Evolutionary conservation across 2,329 filamentous ascomycete genomes (phyloP), one percentile per base, ranked within the genome.

Genomic region (Alternaria viburni): DNA sequence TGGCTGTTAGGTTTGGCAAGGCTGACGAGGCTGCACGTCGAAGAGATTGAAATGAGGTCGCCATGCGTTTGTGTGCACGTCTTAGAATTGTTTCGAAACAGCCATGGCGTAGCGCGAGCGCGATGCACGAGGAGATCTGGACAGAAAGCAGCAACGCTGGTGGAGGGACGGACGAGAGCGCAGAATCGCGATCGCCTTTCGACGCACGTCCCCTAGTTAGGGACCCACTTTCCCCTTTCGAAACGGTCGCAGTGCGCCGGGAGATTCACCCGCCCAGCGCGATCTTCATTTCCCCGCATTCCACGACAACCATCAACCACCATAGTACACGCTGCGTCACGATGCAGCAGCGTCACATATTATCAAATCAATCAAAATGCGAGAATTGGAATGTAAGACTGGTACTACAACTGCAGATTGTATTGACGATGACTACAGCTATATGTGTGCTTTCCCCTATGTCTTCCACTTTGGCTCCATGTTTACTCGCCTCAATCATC

Each of bases 351-450:
- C 4, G 5, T 0, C 23, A 32, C 17, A 12, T 15, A 23, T 21
- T 23, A 11, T n/a, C 36, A 23, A 12, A n/a, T 12, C 19, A 52
- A 10, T 41, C 12, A n/a, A 25, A 41, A 36, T 5, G 30, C 49
- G 25, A 32, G 21, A 23, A 17, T 41, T 41, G 28, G 8, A 3
- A 36, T 28, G 19, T 15, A 0, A 41, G 28, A 11, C 21, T 52
- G 28, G 30, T 52, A 2, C 4, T 52, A 41, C 30, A 52, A 17
- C 49, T 30, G 30, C 19, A 52, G 12, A 25, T 41, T 52, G 49
- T 13, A 52, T 36, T 36, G 49, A 52, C 19, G 19, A 25, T 41
- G 28, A 41, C 49, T 30, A 52, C 30, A 52, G 30, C 49, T 52
- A 52, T 21, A 52, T 36, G 36, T 52, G 21, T 11, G 19, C n/a